Base-by-base conservation (phyloP, 768 basidiomycete genomes). In the Naganishia kalamii region DNA sequence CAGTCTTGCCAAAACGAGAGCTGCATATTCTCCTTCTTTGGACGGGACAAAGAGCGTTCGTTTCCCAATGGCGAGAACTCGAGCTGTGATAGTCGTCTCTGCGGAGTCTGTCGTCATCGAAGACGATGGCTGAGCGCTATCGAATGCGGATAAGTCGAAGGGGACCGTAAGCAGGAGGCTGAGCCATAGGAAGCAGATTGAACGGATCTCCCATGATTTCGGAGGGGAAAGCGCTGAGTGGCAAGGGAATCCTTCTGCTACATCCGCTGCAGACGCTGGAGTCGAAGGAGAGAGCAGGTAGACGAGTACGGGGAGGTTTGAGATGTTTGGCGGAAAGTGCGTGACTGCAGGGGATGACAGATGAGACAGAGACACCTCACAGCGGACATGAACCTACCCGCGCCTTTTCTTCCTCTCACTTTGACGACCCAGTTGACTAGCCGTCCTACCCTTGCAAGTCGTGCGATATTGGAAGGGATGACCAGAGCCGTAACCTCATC, bases 141-240 rank as follows among this genome's bases (percentile, higher is more conserved):
- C 90, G 61, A 96, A 90, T 70, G 90, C 88, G 32, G 85, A 83
- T 41, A 99, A 80, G 73, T 90, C 87, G 76, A 99, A 99, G 0
- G 96, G 96, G 19, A 97, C 87, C 80, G 89, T 90, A 80, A 89
- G 88, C 51, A 96, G 87, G 25, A 99, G 84, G 23, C 90, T 88
- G n/a, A 98, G 82, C 94, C 94, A 98, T 12, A 96, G 81, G 10
- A 99, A 81, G 27, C 90, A 80, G 32, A 88, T 82, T 73, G 93
- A 92, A 66, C 91, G 87, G 59, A 91, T 76, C 25, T 87, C 80
- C 96, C 96, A 98, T 41, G 86, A 83, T 10, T 75, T 71, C 4
- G 70, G 65, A 3, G 62, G 37, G 0, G 70, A 74, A 10, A 77
- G 12, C 1, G 67, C 43, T 0, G 72, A 71, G 60, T 74, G 69